Conservation (phyloP, 371 early-diverging fungal genomes). For the Mucor velutinosus region DNA sequence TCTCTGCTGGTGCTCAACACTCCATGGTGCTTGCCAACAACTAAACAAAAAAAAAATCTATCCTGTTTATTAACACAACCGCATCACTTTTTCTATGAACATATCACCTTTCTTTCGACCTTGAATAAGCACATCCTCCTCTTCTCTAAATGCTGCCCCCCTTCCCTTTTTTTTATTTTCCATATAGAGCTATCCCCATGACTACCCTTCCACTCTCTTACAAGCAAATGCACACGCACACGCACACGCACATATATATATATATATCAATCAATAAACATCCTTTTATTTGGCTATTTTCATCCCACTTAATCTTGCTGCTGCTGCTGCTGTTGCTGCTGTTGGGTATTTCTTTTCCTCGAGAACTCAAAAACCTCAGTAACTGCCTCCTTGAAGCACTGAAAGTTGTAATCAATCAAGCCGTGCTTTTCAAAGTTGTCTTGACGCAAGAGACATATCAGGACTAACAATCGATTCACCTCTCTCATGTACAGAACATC, state of each 20-base stretch:
- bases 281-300: slow-evolving; percentile 2
- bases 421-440: slow-evolving; percentile 91
- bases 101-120: neutral
- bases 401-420: slow-evolving; percentile 88
- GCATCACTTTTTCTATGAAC: slow-evolving; percentile 1
- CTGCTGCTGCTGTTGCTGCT: slow-evolving; percentile 6
- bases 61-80: neutral
- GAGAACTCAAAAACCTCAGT: slow-evolving; percentile 71
- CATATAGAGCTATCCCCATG: neutral
- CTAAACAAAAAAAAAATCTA: neutral
- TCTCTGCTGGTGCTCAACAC: slow-evolving; percentile 81
- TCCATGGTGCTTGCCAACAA: slow-evolving; percentile 58
- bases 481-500: slow-evolving; percentile 83
- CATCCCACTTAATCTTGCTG: neutral
- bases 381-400: slow-evolving; percentile 75
- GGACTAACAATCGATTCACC: slow-evolving; percentile 75
- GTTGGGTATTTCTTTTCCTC: slow-evolving; percentile 45
- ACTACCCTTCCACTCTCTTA: neutral
- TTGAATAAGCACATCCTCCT: neutral
- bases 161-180: neutral
- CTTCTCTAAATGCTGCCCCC: neutral
- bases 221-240: neutral
- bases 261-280: neutral
- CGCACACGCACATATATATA: neutral
- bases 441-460: slow-evolving; percentile 82